A percentile compares a stretch with the other conserved stretches of the same genome.
phyloP scores from a whole-genome alignment of 2,329 filamentous ascomycete genomes.

The Xylariaceae sp. region DNA sequence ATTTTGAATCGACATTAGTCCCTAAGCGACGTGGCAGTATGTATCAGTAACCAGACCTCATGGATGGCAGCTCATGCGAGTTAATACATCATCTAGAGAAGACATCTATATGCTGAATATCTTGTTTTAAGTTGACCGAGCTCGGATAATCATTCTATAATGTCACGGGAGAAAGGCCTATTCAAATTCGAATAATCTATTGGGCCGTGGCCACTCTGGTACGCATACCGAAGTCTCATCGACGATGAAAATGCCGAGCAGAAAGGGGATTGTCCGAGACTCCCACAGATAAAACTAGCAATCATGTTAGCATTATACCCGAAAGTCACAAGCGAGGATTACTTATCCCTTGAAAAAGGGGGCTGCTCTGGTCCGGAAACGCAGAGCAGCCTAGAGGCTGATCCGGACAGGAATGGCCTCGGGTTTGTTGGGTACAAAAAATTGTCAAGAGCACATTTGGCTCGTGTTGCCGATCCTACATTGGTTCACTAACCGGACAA shows the following conservation, averaged over 20 bases:
- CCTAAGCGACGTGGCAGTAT: too few species aligned
- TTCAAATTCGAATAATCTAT: conserved; percentile 21
- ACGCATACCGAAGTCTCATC: conserved; percentile 22
- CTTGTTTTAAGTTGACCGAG: conserved; percentile 21
- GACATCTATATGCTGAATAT: conserved; percentile 21
- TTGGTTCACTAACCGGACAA: conserved; percentile 57
- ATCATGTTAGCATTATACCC: conserved; percentile 16
- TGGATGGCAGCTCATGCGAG: not conserved
- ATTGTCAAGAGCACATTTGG: conserved; percentile 17
- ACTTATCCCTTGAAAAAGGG: conserved; percentile 31
- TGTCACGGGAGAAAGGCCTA: conserved; percentile 17
- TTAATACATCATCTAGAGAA: conserved; percentile 2
- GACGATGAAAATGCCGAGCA: conserved; percentile 25
- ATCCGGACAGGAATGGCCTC: conserved; percentile 14
- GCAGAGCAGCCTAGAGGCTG: conserved; percentile 5
- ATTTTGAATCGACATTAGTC: too few species aligned
- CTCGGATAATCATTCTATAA: conserved; percentile 19
- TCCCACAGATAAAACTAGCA: conserved; percentile 14
- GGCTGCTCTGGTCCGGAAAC: conserved; percentile 19
- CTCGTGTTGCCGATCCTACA: conserved; percentile 19
- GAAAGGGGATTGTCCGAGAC: conserved; percentile 17
- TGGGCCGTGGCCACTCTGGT: conserved; percentile 20
- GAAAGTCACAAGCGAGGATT: not conserved
- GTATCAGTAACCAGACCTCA: not conserved
- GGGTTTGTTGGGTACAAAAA: conserved; percentile 22